Percentiles rank a stretch among this genome's conserved stretches.
Conservation (phyloP, 108 stramenopile genomes). For the Cafeteria roenbergensis region DNA sequence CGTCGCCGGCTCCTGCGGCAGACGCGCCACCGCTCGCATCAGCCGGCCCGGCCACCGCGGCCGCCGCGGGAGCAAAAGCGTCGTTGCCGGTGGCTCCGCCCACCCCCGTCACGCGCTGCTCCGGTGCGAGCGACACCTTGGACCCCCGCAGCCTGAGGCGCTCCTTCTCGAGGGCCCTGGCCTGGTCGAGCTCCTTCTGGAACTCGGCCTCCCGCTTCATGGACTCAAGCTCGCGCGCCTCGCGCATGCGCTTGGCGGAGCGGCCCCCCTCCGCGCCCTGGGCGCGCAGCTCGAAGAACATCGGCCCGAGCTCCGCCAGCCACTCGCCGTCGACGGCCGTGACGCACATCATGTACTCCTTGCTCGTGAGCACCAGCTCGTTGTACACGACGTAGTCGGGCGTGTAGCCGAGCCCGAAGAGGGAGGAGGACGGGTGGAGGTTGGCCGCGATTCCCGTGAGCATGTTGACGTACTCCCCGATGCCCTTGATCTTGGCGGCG, state of each 20-base stretch:
- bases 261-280: slow-evolving; percentile 63
- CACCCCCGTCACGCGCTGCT: too few species aligned
- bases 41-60: too few species aligned
- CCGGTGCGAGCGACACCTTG: slow-evolving; percentile 6
- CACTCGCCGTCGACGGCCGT: slow-evolving; percentile 96
- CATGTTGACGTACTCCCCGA: slow-evolving; percentile 97
- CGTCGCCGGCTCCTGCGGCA: too few species aligned
- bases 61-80: too few species aligned
- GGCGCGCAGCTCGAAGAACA: slow-evolving; percentile 89
- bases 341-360: slow-evolving; percentile 93
- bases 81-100: too few species aligned
- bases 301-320: slow-evolving; percentile 93
- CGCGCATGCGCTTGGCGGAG: slow-evolving; percentile 51
- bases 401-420: slow-evolving; percentile 88
- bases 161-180: slow-evolving; percentile 20
- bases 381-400: slow-evolving; percentile 97
- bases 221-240: slow-evolving; percentile 39
- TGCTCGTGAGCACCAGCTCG: slow-evolving; percentile 87
- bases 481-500: slow-evolving; percentile 82
- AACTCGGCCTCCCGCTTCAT: slow-evolving; percentile 55
- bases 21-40: too few species aligned
- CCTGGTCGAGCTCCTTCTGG: slow-evolving; percentile 37
- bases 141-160: slow-evolving; percentile 26
- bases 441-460: slow-evolving; percentile 74
- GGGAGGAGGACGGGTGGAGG: slow-evolving; percentile 72